phyloP scores from a whole-genome alignment of 805 yeast genomes.

The Cyberlindnera nakhonratchasimensis region DNA sequence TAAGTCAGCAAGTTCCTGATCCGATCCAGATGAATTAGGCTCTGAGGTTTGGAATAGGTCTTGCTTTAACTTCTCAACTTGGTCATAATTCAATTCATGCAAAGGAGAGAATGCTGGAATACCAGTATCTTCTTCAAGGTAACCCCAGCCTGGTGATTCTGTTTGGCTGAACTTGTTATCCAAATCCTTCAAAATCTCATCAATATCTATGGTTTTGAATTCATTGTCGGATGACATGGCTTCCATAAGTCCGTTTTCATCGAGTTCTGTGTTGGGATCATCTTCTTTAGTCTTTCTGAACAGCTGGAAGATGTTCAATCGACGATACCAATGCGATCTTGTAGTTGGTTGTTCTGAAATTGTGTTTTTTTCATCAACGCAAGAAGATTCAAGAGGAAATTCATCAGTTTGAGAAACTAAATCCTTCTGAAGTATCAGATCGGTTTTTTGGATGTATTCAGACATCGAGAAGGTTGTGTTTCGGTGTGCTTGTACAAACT shows the following conservation, averaged over 20 bases:
- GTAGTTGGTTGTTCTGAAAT: background rate
- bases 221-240: slow-evolving; percentile 7
- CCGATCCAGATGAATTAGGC: background rate
- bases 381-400: too few species aligned
- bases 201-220: slow-evolving; percentile 8
- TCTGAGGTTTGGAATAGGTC: slow-evolving; percentile 3
- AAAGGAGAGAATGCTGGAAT: slow-evolving; percentile 13
- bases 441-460: too few species aligned
- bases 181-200: slow-evolving; percentile 3
- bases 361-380: background rate
- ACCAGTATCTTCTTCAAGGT: background rate
- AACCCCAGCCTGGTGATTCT: background rate
- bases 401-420: too few species aligned
- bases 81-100: slow-evolving; percentile 8
- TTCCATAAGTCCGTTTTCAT: background rate
- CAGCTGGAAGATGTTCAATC: slow-evolving; percentile 7
- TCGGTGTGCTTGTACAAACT: too few species aligned
- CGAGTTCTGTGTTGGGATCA: background rate
- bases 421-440: too few species aligned
- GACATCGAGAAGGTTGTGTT: too few species aligned
- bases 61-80: slow-evolving; percentile 6
- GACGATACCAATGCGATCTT: slow-evolving; percentile 11
- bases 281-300: slow-evolving; percentile 1
- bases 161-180: background rate
- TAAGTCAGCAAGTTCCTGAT: background rate